Evolutionary conservation across 169 alveolate genomes (phyloP).

Genomic region (Plasmodium coatneyi): DNA sequence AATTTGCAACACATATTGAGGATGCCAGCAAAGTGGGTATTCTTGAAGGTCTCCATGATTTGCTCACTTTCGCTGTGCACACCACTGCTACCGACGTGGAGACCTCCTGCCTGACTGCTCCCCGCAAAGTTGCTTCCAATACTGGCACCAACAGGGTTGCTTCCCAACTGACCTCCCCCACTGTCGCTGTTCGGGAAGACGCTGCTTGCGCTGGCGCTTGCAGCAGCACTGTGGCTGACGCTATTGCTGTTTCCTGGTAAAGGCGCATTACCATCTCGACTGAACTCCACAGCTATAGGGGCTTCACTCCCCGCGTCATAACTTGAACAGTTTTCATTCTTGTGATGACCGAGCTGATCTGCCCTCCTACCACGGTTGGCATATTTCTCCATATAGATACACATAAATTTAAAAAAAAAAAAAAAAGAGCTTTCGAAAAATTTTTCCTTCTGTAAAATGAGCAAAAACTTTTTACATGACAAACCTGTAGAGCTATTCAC

Average conservation of each 20-base stretch:
- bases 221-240: neutral
- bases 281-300: neutral
- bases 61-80: neutral
- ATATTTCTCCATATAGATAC: slow-evolving; percentile 13
- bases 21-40: slow-evolving; percentile 16
- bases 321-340: neutral
- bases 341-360: neutral
- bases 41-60: slow-evolving; percentile 4
- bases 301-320: neutral
- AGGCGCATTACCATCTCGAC: neutral
- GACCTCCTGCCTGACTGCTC: neutral
- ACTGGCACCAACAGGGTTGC: neutral
- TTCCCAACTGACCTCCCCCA: neutral
- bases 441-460: slow-evolving; percentile 2
- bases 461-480: slow-evolving; percentile 7
- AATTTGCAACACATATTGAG: slow-evolving; percentile 49
- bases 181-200: neutral
- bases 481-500: neutral
- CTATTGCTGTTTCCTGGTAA: neutral
- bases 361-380: neutral
- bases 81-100: neutral
- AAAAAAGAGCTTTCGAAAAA: slow-evolving; percentile 46
- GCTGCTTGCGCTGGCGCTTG: neutral
- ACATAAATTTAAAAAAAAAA: slow-evolving; percentile 48
- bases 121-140: neutral